A percentile compares a stretch with the other conserved stretches of the same genome.
phyloP scores from a whole-genome alignment of 805 yeast genomes.

The Scheffersomyces amazonensis region DNA sequence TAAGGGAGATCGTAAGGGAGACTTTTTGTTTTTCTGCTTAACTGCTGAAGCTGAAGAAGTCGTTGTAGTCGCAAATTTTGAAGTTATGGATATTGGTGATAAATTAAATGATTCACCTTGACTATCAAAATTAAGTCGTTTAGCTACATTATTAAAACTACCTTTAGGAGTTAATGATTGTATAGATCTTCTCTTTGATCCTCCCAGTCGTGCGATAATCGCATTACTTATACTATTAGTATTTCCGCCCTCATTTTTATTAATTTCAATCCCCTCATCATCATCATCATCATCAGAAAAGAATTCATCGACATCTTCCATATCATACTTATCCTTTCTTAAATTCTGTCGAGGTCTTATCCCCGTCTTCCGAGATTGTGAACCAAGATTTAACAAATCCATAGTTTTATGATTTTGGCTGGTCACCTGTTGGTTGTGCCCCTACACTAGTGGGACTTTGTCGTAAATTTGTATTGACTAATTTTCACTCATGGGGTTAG shows the following conservation, averaged over 20 bases:
- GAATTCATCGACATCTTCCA: constrained; percentile 71
- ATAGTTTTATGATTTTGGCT: constrained; percentile 12
- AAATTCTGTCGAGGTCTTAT: constrained; percentile 45
- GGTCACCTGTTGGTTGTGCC: too few relatives aligned
- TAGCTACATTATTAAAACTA: constrained; percentile 23
- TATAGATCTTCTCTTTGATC: background rate
- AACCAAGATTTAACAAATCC: constrained; percentile 50
- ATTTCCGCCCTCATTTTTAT: background rate
- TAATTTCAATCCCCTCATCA: background rate
- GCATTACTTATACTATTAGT: too few relatives aligned
- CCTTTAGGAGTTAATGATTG: background rate
- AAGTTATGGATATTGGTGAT: constrained; percentile 23
- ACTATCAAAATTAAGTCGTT: constrained; percentile 34
- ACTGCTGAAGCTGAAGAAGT: too few relatives aligned
- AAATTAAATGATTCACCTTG: constrained; percentile 29
- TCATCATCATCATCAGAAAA: constrained; percentile 49
- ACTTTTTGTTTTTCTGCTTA: constrained; percentile 16
- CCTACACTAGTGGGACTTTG: too few relatives aligned
- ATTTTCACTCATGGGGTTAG: background rate
- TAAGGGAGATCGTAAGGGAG: constrained; percentile 29
- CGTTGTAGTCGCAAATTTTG: constrained; percentile 12
- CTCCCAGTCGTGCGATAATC: too few relatives aligned
- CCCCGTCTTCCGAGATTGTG: constrained; percentile 66
- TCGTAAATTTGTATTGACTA: background rate
- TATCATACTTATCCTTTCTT: constrained; percentile 53